Base-by-base conservation (phyloP, 441 rosid species). In the Flueggea neowawraea region DNA sequence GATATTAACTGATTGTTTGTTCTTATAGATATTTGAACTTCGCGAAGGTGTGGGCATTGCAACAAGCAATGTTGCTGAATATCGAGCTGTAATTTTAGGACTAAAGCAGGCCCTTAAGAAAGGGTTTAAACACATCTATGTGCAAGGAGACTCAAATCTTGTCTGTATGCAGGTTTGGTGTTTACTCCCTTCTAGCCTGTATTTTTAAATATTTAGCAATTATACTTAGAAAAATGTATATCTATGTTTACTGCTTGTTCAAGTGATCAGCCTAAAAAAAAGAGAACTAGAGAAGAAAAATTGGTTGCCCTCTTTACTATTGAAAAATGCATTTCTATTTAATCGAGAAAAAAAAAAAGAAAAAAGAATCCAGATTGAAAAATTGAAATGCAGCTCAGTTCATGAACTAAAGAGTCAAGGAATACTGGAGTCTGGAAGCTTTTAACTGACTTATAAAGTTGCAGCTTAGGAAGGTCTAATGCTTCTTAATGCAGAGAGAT, bases 31-130 rank as follows among this genome's bases (percentile, higher is more conserved):
- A 12, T 89, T 86, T 68, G 80, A 47, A 69, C 66, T 94, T 60
- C 85, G 96, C 57, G 90, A 94, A 79, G 99, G 97, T 33, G 72
- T 88, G 69, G 97, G 99, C 54, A 74, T 63, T 58, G 88, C 96
- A 22, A 94, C 97, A 50, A 75, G 66, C 75, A 94, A 94, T 75
- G 88, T 83, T 70, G 97, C 99, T 57, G 98, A 93, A 70, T 90
- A 89, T 78, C 87, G 80, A 39, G 96, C 83, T 14, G 48, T 94
- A 58, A 79, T 94, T 70, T 77, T 94, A 75, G 99, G 97, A 55
- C 63, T 94, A 79, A 91, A 67, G 78, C 74, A 84, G 72, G 99
- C 96, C 55, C 71, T 86, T 60, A 65, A 63, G 62, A 87, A 78
- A 77, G 99, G 99, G 39, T 94, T 79, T 68, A 81, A 60, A 67